A percentile compares a stretch with the other conserved stretches of the same genome.
Conservation (phyloP, 192 early-diverging fungal species). For the Paraglomus brasilianum region DNA sequence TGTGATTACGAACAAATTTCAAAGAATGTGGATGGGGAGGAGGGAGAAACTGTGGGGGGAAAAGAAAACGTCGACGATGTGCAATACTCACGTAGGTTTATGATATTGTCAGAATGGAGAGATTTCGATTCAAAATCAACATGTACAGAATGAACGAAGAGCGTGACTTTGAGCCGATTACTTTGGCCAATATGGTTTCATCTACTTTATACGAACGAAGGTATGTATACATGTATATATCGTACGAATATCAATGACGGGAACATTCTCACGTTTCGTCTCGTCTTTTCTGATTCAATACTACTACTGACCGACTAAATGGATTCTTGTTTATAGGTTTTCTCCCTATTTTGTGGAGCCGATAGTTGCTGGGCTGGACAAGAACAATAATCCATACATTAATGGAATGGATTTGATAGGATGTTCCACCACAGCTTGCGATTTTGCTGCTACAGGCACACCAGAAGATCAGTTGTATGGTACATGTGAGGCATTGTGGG, state of each 20-base stretch:
- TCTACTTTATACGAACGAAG: constrained; percentile 92
- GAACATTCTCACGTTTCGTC: neutral
- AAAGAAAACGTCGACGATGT: neutral
- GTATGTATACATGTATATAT: constrained; percentile 43
- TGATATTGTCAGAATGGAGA: constrained; percentile 64
- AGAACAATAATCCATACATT: constrained; percentile 87
- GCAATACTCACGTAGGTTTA: too few relatives aligned
- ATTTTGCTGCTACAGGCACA: constrained; percentile 95
- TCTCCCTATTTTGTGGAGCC: constrained; percentile 96
- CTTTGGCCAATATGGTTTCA: constrained; percentile 90
- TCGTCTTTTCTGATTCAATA: neutral
- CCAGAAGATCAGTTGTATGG: constrained; percentile 86
- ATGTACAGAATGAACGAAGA: constrained; percentile 97
- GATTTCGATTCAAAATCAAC: constrained; percentile 90
- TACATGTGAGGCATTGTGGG: constrained; percentile 97
- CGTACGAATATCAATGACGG: neutral
- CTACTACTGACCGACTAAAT: neutral
- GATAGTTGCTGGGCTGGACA: constrained; percentile 91
- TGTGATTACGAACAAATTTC: too few relatives aligned
- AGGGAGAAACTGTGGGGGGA: neutral
- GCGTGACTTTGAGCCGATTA: constrained; percentile 92
- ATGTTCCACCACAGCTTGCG: constrained; percentile 86
- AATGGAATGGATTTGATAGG: constrained; percentile 95
- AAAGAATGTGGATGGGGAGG: neutral
- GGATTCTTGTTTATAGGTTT: constrained; percentile 63